These are phyloP conservation scores for Salvia hispanica DNA, from an alignment of 257 asterid genomes.

Conservation along the genomic window DNA sequence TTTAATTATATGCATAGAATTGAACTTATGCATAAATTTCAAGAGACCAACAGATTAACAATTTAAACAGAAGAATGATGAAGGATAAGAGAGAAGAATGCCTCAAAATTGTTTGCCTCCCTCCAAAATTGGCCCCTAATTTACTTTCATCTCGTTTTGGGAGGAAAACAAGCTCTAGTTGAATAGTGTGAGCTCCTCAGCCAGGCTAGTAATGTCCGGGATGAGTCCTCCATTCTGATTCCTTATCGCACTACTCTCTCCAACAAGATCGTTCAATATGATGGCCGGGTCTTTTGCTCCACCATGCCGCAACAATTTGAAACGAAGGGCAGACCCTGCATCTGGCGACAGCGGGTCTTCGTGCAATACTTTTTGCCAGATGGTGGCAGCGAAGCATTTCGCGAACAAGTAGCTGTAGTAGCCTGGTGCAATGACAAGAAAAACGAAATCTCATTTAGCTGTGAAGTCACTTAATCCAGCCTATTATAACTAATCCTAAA, in stretches of 20 bases:
- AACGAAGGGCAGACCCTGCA: conserved; percentile 80
- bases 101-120: background rate
- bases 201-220: conserved; percentile 75
- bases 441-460: conserved; percentile 1
- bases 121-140: background rate
- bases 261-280: conserved; percentile 74
- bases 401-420: conserved; percentile 98
- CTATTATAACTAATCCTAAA: background rate
- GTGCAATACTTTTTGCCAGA: conserved; percentile 72
- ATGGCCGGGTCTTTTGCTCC: conserved; percentile 88
- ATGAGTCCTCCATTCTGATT: conserved; percentile 58
- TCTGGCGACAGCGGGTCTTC: conserved; percentile 76
- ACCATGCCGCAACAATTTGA: conserved; percentile 76
- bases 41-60: too few species aligned
- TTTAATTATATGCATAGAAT: too few species aligned
- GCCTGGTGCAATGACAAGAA: conserved; percentile 47
- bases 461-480: background rate
- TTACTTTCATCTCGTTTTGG: background rate
- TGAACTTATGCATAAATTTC: too few species aligned
- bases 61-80: too few species aligned
- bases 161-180: conserved; percentile 18
- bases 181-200: conserved; percentile 58
- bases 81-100: too few species aligned
- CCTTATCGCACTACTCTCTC: conserved; percentile 42
- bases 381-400: conserved; percentile 80